Percentiles rank a stretch among this genome's conserved stretches.
These are phyloP conservation scores for Sarocladium strictum DNA, from an alignment of 2,329 filamentous ascomycete genomes.

Conservation along the genomic window DNA sequence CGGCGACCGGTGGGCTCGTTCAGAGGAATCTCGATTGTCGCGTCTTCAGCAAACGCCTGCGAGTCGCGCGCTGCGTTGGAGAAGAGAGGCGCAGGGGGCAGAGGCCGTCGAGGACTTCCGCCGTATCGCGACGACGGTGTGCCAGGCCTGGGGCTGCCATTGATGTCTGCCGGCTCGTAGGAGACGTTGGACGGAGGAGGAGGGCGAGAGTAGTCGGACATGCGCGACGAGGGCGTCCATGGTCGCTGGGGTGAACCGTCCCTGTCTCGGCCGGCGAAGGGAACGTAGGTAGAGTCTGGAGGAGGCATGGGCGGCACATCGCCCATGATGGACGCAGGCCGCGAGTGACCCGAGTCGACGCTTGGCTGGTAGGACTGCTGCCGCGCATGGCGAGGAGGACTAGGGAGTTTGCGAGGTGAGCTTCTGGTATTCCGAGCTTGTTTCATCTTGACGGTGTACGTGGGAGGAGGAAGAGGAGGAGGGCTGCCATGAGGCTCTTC, in stretches of 20 bases:
- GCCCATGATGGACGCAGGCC: conserved; percentile 47
- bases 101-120: conserved; percentile 76
- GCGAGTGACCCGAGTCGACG: conserved; percentile 39
- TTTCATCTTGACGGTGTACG: conserved; percentile 10
- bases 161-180: conserved; percentile 83
- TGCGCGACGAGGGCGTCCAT: conserved; percentile 49
- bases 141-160: conserved; percentile 83
- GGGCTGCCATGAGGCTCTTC: not conserved
- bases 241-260: conserved; percentile 46
- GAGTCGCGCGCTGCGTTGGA: conserved; percentile 45
- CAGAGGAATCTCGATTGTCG: conserved; percentile 67
- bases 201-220: conserved; percentile 62
- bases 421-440: conserved; percentile 17
- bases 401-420: conserved; percentile 38
- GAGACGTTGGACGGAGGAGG: conserved; percentile 63
- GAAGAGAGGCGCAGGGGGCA: conserved; percentile 86
- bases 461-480: not conserved
- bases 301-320: conserved; percentile 53
- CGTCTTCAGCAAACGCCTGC: conserved; percentile 56
- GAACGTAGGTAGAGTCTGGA: conserved; percentile 57
- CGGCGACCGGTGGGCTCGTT: conserved; percentile 28
- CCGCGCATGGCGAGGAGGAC: conserved; percentile 20
- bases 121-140: conserved; percentile 87
- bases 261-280: conserved; percentile 37
- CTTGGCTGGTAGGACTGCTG: conserved; percentile 47